Base-by-base conservation (phyloP, 1,284 basidiomycete genomes). In the Cryptococcus sp. region DNA sequence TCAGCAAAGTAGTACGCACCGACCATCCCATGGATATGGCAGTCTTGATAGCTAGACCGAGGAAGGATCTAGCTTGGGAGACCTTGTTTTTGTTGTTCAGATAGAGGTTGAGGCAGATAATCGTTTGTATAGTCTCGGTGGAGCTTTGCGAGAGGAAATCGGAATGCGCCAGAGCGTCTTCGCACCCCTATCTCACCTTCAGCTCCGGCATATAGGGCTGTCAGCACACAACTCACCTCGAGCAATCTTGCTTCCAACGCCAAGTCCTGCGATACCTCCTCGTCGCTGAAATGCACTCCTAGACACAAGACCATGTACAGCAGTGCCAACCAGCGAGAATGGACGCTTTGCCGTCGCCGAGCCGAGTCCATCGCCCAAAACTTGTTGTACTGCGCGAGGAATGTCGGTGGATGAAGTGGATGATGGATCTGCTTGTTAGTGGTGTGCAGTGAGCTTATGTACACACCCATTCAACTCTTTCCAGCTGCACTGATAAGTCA, bases 71-170 rank as follows among this genome's bases (percentile, higher is more conserved):
- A 11, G 75, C 73, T 0, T 71, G 71, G 40, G 72, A 70, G 3
- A 72, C 72, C 17, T 69, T 65, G 53, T 76, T 72, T 26, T 68
- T 68, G 62, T 76, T 76, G 65, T 73, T 75, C 61, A 63, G 58
- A 38, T 63, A 63, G 23, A 63, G 55, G 46, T 60, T 60, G 26
- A 63, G 52, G 29, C 57, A 63, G 17, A 63, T 63, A 49, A 63
- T 58, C 8, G 61, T 63, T 38, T 63, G 61, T 34, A 63, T 55
- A 10, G 61, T 58, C 49, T 63, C 61, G 5, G 52, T 59, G 5
- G 58, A 57, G 17, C 57, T 50, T n/a, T 56, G 58, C 34, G 59
- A 47, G 10, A 63, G 53, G 25, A 59, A 49, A 34, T 56, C 54
- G 17, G 58, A 50, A 20, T 57, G 52, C 6, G 61, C 50, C 7